phyloP scores from a whole-genome alignment of 257 asterid genomes.

The Solanum neorickii region DNA sequence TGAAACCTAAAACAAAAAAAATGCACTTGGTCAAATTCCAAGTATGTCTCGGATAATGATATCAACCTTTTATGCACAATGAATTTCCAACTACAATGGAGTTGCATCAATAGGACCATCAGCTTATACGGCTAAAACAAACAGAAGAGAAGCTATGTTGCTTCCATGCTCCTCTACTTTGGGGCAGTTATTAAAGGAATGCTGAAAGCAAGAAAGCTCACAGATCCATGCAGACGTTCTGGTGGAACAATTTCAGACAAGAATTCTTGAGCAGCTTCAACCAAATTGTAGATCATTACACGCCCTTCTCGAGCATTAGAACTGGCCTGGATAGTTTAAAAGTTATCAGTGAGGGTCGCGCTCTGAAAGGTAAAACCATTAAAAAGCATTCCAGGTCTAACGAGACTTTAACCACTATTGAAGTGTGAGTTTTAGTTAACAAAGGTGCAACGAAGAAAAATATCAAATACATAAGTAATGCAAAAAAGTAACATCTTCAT shows the following conservation, averaged over 20 bases:
- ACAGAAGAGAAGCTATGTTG: background rate
- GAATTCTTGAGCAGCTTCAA: constrained; percentile 98
- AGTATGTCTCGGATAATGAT: background rate
- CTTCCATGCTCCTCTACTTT: background rate
- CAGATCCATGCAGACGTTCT: constrained; percentile 38
- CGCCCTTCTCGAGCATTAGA: constrained; percentile 97
- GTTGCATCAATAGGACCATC: background rate
- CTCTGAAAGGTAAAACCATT: background rate
- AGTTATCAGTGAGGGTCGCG: background rate
- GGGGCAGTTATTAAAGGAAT: background rate
- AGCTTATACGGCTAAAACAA: background rate
- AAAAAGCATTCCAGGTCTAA: background rate
- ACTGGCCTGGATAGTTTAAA: constrained; percentile 54
- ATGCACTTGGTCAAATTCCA: background rate
- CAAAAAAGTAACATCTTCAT: background rate
- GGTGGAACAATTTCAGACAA: constrained; percentile 82
- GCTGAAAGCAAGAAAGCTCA: constrained; percentile 20
- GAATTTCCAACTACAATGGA: background rate
- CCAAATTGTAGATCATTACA: constrained; percentile 92
- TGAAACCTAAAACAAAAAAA: constrained; percentile 21
- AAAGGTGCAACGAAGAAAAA: background rate
- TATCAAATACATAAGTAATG: background rate
- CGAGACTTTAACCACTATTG: background rate
- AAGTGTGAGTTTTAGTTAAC: background rate
- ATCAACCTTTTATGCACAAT: background rate